Evolutionary conservation across 345 rosid species (phyloP).

Genomic region (Pseudoturritis turrita): DNA sequence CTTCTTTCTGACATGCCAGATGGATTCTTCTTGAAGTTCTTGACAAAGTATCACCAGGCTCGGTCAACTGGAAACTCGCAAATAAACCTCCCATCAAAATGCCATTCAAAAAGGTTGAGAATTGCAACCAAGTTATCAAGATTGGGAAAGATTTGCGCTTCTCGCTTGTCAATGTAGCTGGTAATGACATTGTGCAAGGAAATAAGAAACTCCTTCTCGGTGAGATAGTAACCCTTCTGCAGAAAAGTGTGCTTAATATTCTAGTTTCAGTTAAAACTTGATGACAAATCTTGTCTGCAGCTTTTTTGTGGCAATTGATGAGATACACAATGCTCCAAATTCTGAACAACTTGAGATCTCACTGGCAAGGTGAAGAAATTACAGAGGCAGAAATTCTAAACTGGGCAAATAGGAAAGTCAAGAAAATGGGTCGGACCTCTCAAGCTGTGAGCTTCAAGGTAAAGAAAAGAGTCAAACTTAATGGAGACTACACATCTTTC

Average conservation of each 20-base stretch:
- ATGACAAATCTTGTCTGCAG: conserved; percentile 32
- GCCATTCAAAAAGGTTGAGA: conserved; percentile 90
- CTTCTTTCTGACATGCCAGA: conserved; percentile 32
- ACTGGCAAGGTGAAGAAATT: conserved; percentile 76
- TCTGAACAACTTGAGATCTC: conserved; percentile 67
- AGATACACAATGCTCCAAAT: conserved; percentile 85
- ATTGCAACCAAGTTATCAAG: conserved; percentile 74
- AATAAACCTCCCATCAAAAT: conserved; percentile 87
- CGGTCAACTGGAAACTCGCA: conserved; percentile 81
- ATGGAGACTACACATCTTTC: neutral
- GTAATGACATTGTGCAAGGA: conserved; percentile 86
- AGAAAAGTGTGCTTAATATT: neutral
- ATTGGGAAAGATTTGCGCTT: conserved; percentile 73
- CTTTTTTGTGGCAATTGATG: conserved; percentile 89
- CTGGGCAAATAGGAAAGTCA: conserved; percentile 87
- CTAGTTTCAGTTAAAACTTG: neutral
- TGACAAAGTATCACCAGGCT: conserved; percentile 64
- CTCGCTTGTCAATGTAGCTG: conserved; percentile 88
- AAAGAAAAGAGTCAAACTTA: conserved; percentile 5
- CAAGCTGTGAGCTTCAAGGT: conserved; percentile 88
- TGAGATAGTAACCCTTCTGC: conserved; percentile 8
- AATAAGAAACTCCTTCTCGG: conserved; percentile 83
- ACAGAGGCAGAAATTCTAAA: conserved; percentile 70
- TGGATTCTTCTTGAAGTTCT: conserved; percentile 89
- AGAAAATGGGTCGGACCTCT: conserved; percentile 52